Evolutionary conservation across 176 grass and related monocot species (phyloP), one percentile per base, ranked within the genome.

Genomic region (Leersia perrieri): DNA sequence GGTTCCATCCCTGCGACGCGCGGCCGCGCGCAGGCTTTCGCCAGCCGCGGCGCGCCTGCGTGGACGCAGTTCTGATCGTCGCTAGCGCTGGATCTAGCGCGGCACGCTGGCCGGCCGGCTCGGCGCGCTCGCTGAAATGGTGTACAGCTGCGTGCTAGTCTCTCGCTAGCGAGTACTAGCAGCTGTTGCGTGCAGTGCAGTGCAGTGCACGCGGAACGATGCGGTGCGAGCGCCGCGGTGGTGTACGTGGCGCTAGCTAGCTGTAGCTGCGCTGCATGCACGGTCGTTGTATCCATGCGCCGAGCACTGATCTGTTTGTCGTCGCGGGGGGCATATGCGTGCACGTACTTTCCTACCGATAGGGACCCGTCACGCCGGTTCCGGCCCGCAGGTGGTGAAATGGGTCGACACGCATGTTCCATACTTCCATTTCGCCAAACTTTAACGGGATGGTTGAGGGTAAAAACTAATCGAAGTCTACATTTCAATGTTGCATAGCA

Each of bases 51-150:
- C 77, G 45, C 40, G 81, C 45, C 74, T 81, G 78, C 64, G 63
- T 35, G 70, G 70, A 67, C 86, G 11, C 64, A 55, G 73, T 89
- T 85, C 76, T 80, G 76, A 89, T 89, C 82, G 77, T 76, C 87
- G 38, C 79, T 82, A 87, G 79, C 79, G 63, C 77, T 41, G 84
- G 57, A 31, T 42, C 49, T 70, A 62, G 51, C 51, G 20, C 63
- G 64, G 70, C 84, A 66, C 13, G 61, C 85, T 55, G 78, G n/a
- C n/a, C n/a, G n/a, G n/a, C n/a, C n/a, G n/a, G n/a, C n/a, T n/a
- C n/a, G n/a, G n/a, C n/a, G n/a, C n/a, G n/a, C n/a, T n/a, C n/a
- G n/a, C n/a, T n/a, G 41, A 51, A 51, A 51, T 18, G 12, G 47
- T 18, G 47, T 18, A n/a, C 40, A 49, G 47, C 16, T n/a, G 25